A percentile compares a stretch with the other conserved stretches of the same genome.
phyloP scores from a whole-genome alignment of 2,329 filamentous ascomycete species.

The Apiospora rasikravindrae region DNA sequence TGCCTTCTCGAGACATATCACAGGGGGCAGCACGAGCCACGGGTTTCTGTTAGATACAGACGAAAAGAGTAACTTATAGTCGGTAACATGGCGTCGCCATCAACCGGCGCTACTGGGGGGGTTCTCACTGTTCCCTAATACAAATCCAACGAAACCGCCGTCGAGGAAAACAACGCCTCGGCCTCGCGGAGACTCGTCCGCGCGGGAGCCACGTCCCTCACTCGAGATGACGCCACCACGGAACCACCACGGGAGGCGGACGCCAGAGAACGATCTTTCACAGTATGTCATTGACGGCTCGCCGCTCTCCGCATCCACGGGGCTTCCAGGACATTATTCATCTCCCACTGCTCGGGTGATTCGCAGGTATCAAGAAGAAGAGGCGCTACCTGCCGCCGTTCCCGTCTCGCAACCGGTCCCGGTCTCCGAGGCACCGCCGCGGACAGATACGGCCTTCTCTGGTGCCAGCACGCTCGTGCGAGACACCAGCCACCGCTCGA shows the following conservation, averaged over 20 bases:
- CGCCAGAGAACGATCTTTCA: constrained; percentile 34
- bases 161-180: constrained; percentile 49
- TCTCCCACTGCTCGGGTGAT: not conserved
- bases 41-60: constrained; percentile 16
- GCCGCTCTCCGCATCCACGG: constrained; percentile 28
- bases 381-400: constrained; percentile 26
- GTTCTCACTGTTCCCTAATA: constrained; percentile 64
- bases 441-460: constrained; percentile 57
- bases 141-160: constrained; percentile 46
- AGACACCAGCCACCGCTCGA: constrained; percentile 54
- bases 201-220: constrained; percentile 33
- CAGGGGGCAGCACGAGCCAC: not conserved
- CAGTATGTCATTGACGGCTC: constrained; percentile 39
- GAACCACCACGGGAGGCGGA: constrained; percentile 30
- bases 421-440: constrained; percentile 48
- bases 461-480: constrained; percentile 56
- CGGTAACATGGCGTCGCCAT: constrained; percentile 2
- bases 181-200: constrained; percentile 33
- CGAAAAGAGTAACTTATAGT: not conserved
- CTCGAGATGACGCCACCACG: constrained; percentile 36
- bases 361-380: not conserved
- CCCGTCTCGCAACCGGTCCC: constrained; percentile 48
- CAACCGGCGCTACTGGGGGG: constrained; percentile 41
- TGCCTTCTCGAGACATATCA: not conserved
- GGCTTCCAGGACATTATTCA: not conserved